Conservation (phyloP, 78 protist species). For the Cavenderia fasciculata region DNA sequence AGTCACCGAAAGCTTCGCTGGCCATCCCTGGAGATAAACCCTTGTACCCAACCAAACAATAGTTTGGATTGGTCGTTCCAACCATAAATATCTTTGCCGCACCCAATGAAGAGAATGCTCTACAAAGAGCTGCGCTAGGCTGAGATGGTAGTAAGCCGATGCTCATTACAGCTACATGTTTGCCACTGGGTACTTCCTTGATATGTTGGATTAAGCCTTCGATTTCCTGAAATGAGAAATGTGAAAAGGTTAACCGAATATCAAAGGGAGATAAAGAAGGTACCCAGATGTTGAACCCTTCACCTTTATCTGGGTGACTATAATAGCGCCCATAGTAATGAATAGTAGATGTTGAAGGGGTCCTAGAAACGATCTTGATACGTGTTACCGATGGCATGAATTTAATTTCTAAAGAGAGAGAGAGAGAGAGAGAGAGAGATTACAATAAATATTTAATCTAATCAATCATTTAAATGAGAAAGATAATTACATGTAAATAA, state of each 20-base stretch:
- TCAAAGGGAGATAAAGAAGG: not conserved
- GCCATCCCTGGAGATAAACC: not conserved
- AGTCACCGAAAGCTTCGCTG: slow-evolving; percentile 3
- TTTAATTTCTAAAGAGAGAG: not conserved
- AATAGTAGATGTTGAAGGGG: not conserved
- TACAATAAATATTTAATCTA: not conserved
- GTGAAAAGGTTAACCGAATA: not conserved
- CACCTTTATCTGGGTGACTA: not conserved
- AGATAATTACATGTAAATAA: not conserved
- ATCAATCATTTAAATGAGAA: not conserved
- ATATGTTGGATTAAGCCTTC: not conserved
- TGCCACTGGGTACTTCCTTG: not conserved
- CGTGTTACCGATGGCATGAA: too few relatives aligned
- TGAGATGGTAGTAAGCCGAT: not conserved
- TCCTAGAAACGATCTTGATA: not conserved
- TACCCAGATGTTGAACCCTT: not conserved
- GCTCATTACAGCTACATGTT: not conserved
- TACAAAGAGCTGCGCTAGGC: not conserved
- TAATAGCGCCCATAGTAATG: not conserved
- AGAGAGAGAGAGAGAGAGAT: not conserved
- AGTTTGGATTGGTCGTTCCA: slow-evolving; percentile 17
- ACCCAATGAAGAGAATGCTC: not conserved
- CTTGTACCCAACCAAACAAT: slow-evolving; percentile 27
- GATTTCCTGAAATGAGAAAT: not conserved
- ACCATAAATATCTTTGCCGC: not conserved